Evolutionary conservation across 495 filamentous ascomycete species (phyloP), one percentile per base, ranked within the genome.

Genomic region (Mytilinidion resinicola): DNA sequence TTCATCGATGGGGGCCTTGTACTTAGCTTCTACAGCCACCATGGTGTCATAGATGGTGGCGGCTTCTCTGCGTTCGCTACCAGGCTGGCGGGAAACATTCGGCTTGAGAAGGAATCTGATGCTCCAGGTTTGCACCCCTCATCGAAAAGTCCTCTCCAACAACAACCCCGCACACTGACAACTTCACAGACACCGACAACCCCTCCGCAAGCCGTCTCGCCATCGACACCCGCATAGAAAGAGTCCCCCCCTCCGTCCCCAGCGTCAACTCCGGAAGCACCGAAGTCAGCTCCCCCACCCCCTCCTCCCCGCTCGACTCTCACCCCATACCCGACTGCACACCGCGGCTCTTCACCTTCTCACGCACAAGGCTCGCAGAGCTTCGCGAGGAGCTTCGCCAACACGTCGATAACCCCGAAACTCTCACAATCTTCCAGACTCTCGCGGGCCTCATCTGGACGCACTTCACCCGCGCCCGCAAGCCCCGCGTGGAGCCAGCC

Each of bases 1-100:
- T 63, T 63, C 37, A 55, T 59, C 11, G 55, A 53, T 6, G 60
- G 60, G 6, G 60, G 60, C 0, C 56, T 63, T 30, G 43, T 55
- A 30, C 43, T 63, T 6, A 44, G 49, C 19, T 47, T 53, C 4
- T 63, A 63, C 34, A 33, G 38, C 15, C 55, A 59, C 25, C 60
- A 63, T 51, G 20, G 12, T 15, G 42, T 55, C 9, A 25, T 55
- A 44, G 60, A 63, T 36, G 34, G 55, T n/a, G 21, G 43, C 5
- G 60, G 60, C 21, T 25, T 53, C 17, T 34, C n/a, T 9, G 20
- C 2, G 5, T 59, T 63, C 36, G 42, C 17, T 33, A 48, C 44
- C n/a, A 17, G 48, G 34, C 55, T 51, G 20, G 60, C 60, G 15
- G 4, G 51, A 5, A 44, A 46, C 17, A 46, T 63, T 17, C 15